Conservation (phyloP, 768 basidiomycete genomes). For the Sporobolomyces roseus region DNA sequence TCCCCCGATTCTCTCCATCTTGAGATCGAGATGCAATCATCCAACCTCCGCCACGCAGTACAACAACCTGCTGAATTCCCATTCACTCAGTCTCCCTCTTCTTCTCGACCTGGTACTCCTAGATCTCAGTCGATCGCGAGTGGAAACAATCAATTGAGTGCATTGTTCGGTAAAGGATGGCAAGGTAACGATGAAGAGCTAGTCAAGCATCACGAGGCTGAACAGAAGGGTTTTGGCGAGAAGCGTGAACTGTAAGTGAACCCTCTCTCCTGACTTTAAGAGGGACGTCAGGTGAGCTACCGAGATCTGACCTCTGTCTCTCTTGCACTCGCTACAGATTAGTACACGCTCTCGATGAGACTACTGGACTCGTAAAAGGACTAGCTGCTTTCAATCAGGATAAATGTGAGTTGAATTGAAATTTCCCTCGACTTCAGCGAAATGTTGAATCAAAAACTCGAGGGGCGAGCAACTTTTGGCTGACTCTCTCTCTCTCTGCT, state of each 20-base stretch:
- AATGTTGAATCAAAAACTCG: slow-evolving; percentile 2
- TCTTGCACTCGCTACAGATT: slow-evolving; percentile 1
- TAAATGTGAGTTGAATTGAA: slow-evolving; percentile 36
- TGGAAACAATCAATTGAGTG: slow-evolving; percentile 7
- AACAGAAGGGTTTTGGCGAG: slow-evolving; percentile 23
- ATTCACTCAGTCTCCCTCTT: background rate
- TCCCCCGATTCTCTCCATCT: background rate
- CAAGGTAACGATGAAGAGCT: slow-evolving; percentile 21
- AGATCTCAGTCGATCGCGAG: slow-evolving; percentile 5
- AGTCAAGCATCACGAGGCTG: slow-evolving; percentile 19
- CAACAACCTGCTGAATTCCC: slow-evolving; percentile 13
- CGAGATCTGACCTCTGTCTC: background rate
- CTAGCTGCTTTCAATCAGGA: slow-evolving; percentile 39
- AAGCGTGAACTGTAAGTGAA: slow-evolving; percentile 31
- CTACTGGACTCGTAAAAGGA: slow-evolving; percentile 30
- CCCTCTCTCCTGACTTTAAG: background rate
- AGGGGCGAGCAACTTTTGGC: too few species aligned
- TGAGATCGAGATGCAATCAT: slow-evolving; percentile 4
- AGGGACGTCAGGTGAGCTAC: background rate
- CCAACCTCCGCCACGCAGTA: slow-evolving; percentile 1
- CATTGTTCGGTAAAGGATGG: slow-evolving; percentile 12
- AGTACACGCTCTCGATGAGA: slow-evolving; percentile 22
- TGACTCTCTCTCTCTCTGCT: background rate
- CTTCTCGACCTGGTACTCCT: background rate
- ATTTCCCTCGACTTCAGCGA: too few species aligned